Percentiles rank a stretch among this genome's conserved stretches.
These are phyloP conservation scores for Zasmidium citrigriseum DNA, from an alignment of 2,329 filamentous ascomycete genomes.

Conservation along the genomic window DNA sequence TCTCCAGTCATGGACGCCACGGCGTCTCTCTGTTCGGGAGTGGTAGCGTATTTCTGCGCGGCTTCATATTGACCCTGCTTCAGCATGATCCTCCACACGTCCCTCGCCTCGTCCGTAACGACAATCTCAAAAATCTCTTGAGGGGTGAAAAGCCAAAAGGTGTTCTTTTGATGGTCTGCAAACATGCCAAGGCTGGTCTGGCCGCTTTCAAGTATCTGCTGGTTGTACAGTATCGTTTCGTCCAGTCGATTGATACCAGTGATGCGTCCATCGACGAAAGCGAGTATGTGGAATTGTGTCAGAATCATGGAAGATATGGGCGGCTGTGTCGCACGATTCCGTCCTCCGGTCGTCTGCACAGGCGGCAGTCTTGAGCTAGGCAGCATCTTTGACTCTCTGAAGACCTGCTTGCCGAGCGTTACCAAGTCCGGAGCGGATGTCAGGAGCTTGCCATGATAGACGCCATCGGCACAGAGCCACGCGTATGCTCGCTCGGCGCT, in stretches of 20 bases:
- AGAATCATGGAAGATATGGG: conserved; percentile 77
- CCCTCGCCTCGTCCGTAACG: conserved; percentile 83
- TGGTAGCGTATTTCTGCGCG: conserved; percentile 82
- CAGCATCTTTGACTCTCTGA: conserved; percentile 77
- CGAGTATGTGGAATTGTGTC: conserved; percentile 91
- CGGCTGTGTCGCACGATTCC: conserved; percentile 67
- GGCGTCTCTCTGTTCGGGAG: conserved; percentile 78
- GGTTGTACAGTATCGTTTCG: conserved; percentile 82
- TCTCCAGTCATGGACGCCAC: conserved; percentile 92
- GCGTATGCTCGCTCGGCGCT: conserved; percentile 72
- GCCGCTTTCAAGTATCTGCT: conserved; percentile 77
- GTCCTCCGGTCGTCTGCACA: conserved; percentile 64
- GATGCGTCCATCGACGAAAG: conserved; percentile 77
- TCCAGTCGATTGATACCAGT: conserved; percentile 86
- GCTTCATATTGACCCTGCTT: conserved; percentile 83
- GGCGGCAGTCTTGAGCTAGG: conserved; percentile 71
- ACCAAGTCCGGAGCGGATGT: conserved; percentile 56
- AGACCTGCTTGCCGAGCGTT: conserved; percentile 72
- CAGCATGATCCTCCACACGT: conserved; percentile 94
- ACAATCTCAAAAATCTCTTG: conserved; percentile 93
- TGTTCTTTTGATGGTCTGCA: conserved; percentile 90
- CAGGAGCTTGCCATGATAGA: conserved; percentile 81
- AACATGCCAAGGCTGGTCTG: conserved; percentile 81
- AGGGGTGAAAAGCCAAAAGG: conserved; percentile 92
- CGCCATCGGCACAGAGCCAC: conserved; percentile 84